These are phyloP conservation scores for Globisporangium mamillatum DNA, from an alignment of 352 stramenopile species.

Conservation along the genomic window DNA sequence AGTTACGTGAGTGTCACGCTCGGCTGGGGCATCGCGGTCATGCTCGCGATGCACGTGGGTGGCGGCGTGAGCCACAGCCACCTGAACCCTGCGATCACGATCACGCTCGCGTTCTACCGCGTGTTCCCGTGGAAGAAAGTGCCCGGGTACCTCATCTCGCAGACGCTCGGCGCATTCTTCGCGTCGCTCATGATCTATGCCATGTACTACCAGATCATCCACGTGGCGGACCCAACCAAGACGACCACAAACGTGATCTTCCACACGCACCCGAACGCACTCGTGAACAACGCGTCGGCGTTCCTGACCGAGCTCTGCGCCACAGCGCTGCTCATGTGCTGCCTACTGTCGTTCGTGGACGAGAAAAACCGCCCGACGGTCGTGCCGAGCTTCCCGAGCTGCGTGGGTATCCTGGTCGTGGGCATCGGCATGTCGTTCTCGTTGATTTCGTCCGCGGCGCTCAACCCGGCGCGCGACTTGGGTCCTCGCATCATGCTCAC, in stretches of 20 bases:
- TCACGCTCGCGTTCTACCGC: constrained; percentile 24
- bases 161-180: constrained; percentile 27
- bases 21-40: constrained; percentile 39
- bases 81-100: constrained; percentile 41
- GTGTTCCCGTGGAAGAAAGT: constrained; percentile 24
- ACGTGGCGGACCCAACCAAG: constrained; percentile 22
- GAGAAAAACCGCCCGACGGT: constrained; percentile 31
- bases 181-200: constrained; percentile 28
- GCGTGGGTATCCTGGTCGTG: constrained; percentile 22
- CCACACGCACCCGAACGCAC: constrained; percentile 27
- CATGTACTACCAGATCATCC: constrained; percentile 31
- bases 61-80: constrained; percentile 36
- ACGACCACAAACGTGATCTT: constrained; percentile 24
- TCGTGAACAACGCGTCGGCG: constrained; percentile 22
- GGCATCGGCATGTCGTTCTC: constrained; percentile 36
- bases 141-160: constrained; percentile 26
- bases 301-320: constrained; percentile 31
- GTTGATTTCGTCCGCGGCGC: constrained; percentile 24
- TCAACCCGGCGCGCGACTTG: constrained; percentile 43
- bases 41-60: constrained; percentile 34
- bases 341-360: constrained; percentile 26
- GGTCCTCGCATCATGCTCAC: constrained; percentile 33
- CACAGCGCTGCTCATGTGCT: constrained; percentile 25
- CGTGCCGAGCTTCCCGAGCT: constrained; percentile 24
- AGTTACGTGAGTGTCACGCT: constrained; percentile 31